A percentile compares a stretch with the other conserved stretches of the same genome.
phyloP scores from a whole-genome alignment of 164 flowering plant genomes.

The Berberis thunbergii region DNA sequence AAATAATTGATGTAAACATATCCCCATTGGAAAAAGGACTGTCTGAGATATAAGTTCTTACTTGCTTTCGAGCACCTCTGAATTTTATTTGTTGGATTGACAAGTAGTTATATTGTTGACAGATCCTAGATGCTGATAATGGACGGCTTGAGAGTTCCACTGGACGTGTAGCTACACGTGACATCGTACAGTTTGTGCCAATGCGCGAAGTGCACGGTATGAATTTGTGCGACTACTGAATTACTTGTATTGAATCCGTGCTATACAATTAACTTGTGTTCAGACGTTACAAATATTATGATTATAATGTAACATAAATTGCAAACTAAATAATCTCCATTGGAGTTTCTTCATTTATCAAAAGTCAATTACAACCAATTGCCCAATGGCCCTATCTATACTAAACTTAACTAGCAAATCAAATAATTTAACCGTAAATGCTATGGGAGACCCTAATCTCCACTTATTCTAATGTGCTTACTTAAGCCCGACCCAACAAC shows the following conservation, averaged over 20 bases:
- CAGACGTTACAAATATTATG: background rate
- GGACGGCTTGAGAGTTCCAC: constrained; percentile 73
- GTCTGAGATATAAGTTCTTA: no score
- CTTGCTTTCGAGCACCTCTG: background rate
- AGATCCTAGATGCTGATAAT: constrained; percentile 90
- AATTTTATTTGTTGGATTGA: background rate
- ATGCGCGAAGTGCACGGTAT: constrained; percentile 68
- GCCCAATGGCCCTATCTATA: no score
- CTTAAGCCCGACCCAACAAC: no score
- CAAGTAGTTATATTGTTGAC: background rate
- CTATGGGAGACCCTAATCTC: no score
- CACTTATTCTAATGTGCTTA: no score
- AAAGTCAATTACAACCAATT: no score
- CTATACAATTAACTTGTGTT: background rate
- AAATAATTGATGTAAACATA: no score
- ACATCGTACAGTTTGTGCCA: constrained; percentile 84
- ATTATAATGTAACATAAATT: background rate
- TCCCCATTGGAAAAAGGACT: no score
- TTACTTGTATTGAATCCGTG: background rate
- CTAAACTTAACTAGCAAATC: no score
- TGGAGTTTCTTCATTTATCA: no score
- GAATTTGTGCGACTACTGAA: constrained; percentile 7
- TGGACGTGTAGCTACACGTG: constrained; percentile 77
- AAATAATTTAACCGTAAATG: no score
- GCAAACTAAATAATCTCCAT: no score